Conservation (phyloP, 148 eudicot species). For the Chenopodium berlandieri region DNA sequence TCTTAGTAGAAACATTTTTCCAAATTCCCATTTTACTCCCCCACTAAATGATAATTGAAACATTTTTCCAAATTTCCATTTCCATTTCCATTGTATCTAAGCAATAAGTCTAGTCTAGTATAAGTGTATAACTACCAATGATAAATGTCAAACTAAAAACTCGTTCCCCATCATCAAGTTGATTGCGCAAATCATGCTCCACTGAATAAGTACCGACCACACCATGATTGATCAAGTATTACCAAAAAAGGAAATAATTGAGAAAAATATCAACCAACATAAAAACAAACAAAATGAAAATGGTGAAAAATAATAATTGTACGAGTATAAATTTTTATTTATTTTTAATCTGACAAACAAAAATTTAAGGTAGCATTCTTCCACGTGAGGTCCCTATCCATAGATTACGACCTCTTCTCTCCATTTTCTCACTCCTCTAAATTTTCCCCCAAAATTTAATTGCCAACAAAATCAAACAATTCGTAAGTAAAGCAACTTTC, state of each 20-base stretch:
- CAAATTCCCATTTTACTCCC: too few species aligned
- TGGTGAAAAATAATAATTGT: not conserved
- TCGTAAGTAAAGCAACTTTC: not conserved
- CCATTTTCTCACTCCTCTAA: not conserved
- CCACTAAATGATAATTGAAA: too few species aligned
- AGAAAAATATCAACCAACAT: not conserved
- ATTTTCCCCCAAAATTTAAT: not conserved
- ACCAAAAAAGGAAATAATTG: not conserved
- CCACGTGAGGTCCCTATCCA: conserved; percentile 7
- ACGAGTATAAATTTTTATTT: not conserved
- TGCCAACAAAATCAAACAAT: not conserved
- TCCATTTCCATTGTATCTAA: too few species aligned
- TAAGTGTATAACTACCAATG: too few species aligned
- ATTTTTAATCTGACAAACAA: conserved; percentile 4
- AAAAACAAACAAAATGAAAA: not conserved
- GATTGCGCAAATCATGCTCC: too few species aligned
- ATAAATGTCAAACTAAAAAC: too few species aligned
- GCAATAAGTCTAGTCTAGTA: too few species aligned
- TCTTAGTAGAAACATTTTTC: too few species aligned
- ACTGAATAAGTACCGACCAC: too few species aligned
- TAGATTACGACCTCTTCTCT: not conserved
- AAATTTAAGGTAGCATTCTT: conserved; percentile 17
- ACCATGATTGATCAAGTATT: too few species aligned
- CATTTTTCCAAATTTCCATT: too few species aligned
- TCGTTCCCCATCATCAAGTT: not conserved